Base-by-base conservation (phyloP, 805 yeast species). In the Yarrowia porcina region DNA sequence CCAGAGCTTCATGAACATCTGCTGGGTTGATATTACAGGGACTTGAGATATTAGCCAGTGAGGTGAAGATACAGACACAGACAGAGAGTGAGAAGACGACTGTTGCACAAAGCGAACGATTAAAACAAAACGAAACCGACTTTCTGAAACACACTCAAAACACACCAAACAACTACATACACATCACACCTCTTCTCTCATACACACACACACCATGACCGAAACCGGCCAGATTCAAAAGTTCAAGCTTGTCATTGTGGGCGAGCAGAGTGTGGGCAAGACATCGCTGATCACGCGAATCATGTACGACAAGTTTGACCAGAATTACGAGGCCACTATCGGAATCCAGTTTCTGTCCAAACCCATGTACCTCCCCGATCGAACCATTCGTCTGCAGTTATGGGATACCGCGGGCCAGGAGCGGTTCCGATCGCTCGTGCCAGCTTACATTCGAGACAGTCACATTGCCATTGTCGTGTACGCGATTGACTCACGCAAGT, bases 331-430 rank as follows among this genome's bases (percentile, higher is more conserved):
- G 77, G 98, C 99, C 17, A 93, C 99, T 0, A 91, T 94, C 62
- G 99, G 99, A 25, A 94, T 94, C 66, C 98, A 94, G 73, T 94
- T 94, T 72, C 82, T 94, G 67, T 45, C 62, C 42, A 36, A 65
- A 73, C 91, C 97, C 4, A 90, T 90, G 96, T 94, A 94, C 74
- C 79, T 94, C 56, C 97, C 96, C 68, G 98, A 94, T 74, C 91
- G 93, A 68, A 94, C 99, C 3, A 89, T 94, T 41, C 82, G 99
- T 70, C 80, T 94, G 66, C 99, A 94, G 76, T 78, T 94, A 64
- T 94, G 99, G 98, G 98, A 92, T 73, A 92, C 98, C 4, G 97
- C 97, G 1, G 97, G 98, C 15, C 98, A 92, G 76, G 99, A 94
- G 74, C 79, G 99, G 69, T 94, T 94, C 79, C 81, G 98, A 71